Evolutionary conservation across 148 eudicot species (phyloP).

Genomic region (Tetragonia tetragonoides): DNA sequence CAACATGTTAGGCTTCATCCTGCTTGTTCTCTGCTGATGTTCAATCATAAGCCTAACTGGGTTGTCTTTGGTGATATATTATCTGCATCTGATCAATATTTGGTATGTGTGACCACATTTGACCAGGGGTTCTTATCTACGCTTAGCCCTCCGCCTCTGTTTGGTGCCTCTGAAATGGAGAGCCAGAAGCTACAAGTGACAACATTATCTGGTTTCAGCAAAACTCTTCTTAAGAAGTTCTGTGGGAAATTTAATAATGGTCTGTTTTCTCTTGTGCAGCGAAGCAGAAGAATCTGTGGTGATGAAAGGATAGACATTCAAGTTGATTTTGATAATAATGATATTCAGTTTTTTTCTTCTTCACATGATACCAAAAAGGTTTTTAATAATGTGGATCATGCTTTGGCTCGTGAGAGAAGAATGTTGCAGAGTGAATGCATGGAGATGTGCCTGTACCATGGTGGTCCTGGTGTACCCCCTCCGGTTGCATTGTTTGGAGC

Average conservation of each 20-base stretch:
- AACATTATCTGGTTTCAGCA: conserved; percentile 54
- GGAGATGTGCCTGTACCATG: conserved; percentile 67
- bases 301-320: conserved; percentile 71
- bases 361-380: conserved; percentile 54
- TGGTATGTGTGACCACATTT: conserved; percentile 76
- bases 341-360: conserved; percentile 51
- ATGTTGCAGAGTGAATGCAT: conserved; percentile 71
- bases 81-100: conserved; percentile 53
- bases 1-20: conserved; percentile 78
- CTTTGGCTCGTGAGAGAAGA: conserved; percentile 52
- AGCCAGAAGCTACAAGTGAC: conserved; percentile 50
- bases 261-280: conserved; percentile 45
- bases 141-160: conserved; percentile 62
- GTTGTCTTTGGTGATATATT: conserved; percentile 86
- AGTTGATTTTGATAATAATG: conserved; percentile 61
- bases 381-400: conserved; percentile 32
- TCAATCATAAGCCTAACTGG: conserved; percentile 74
- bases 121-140: conserved; percentile 45
- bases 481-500: conserved; percentile 86
- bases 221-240: conserved; percentile 59
- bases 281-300: conserved; percentile 37
- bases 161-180: conserved; percentile 54
- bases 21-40: conserved; percentile 72
- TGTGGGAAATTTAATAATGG: conserved; percentile 63
- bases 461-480: conserved; percentile 57